phyloP scores from a whole-genome alignment of 2,329 filamentous ascomycete genomes.

The Hypoxylon rubiginosum region DNA sequence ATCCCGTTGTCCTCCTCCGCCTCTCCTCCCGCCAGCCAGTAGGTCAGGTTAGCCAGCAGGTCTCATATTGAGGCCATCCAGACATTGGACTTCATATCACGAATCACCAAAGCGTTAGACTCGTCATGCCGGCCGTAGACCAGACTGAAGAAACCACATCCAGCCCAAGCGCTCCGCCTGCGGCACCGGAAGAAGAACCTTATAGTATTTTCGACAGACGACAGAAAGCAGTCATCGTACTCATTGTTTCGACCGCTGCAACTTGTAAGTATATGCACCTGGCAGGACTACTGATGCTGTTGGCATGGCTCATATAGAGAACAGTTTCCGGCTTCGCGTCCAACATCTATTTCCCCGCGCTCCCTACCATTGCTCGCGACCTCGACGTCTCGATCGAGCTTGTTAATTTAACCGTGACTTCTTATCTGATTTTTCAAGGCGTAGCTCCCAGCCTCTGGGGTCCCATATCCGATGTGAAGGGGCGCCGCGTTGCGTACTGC shows the following conservation, averaged over 20 bases:
- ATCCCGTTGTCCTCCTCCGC: not conserved
- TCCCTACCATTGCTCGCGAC: conserved; percentile 59
- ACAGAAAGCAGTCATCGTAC: conserved; percentile 63
- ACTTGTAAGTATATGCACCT: conserved; percentile 59
- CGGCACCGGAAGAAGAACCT: conserved; percentile 49
- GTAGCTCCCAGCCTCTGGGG: conserved; percentile 66
- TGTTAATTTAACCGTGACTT: conserved; percentile 61
- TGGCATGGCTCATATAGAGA: conserved; percentile 13
- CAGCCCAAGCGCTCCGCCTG: conserved; percentile 10
- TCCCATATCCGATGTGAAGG: conserved; percentile 61
- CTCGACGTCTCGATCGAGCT: conserved; percentile 56
- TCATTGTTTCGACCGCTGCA: conserved; percentile 63
- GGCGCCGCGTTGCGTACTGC: conserved; percentile 64
- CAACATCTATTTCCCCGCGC: conserved; percentile 65
- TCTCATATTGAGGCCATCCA: not conserved
- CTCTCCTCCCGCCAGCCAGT: not conserved
- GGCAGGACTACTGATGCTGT: not conserved
- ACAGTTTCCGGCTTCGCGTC: conserved; percentile 58
- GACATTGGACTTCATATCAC: not conserved
- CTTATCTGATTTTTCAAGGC: conserved; percentile 67
- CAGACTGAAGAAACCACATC: not conserved
- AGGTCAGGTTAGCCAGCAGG: not conserved
- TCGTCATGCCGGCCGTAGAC: conserved; percentile 19
- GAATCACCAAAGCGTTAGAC: conserved; percentile 1
- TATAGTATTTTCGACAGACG: conserved; percentile 65